Evolutionary conservation across 2,329 filamentous ascomycete genomes (phyloP), one percentile per base, ranked within the genome.

Genomic region (Diaporthe vaccinii): DNA sequence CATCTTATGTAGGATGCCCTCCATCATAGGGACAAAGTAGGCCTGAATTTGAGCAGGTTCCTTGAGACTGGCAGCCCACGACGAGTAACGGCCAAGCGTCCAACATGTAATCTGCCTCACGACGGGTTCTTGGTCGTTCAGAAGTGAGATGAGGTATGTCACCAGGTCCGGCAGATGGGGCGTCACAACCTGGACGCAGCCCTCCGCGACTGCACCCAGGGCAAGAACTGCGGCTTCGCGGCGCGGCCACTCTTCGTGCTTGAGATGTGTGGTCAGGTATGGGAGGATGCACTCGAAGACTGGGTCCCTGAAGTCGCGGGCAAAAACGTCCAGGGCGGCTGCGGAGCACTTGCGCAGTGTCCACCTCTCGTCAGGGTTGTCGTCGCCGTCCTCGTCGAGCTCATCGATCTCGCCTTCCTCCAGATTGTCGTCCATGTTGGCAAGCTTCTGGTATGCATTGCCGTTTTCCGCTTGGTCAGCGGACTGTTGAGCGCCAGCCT

Each of bases 101-200:
- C 97, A 99, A 84, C 97, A 99, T 34, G 96, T 98, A 78, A 99
- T 99, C 82, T 98, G 95, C 77, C 97, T 91, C 51, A 99, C 96
- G 20, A 98, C 93, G 20, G 97, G 95, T 84, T 98, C 95, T 1
- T 90, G 82, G 81, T 99, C 97, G 74, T 93, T 91, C 49, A 99
- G 89, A 0, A 98, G 90, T 10, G 93, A 93, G 79, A 98, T 93
- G 65, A 99, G 90, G 82, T 98, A 99, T 1, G 95, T 94, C 3
- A 98, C 92, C 55, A 99, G 89, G 82, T 98, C 93, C 2, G 95
- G 95, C 41, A 99, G 90, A 84, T 98, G 96, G 71, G 96, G 97
- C 62, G 93, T 93, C 71, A 99, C 95, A 28, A 94, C 94, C 68
- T 94, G 91, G 88, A 98, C 94, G 83, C 97, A 98, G 49, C 97